Conservation (phyloP, 2,329 filamentous ascomycete species). For the Nigrospora osmanthi region DNA sequence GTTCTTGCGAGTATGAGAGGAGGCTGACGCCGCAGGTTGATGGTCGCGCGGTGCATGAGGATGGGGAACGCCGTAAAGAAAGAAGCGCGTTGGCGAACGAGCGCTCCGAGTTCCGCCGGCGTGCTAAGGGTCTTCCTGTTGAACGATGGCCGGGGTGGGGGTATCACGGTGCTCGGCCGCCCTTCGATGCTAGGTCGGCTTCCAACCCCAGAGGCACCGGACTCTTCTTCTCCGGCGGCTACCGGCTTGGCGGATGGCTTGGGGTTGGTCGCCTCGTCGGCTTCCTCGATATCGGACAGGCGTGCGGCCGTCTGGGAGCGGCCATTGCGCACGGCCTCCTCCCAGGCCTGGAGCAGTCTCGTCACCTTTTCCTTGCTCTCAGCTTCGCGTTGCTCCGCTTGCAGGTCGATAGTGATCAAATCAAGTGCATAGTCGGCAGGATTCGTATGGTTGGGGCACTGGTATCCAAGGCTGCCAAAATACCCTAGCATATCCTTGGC, state of each 20-base stretch:
- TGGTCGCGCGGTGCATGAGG: conserved; percentile 56
- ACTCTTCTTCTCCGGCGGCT: background rate
- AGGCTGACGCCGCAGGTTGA: conserved; percentile 63
- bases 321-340: conserved; percentile 3
- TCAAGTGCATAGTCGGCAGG: conserved; percentile 74
- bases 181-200: background rate
- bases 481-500: conserved; percentile 58
- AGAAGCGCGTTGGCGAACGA: conserved; percentile 55
- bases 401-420: conserved; percentile 68
- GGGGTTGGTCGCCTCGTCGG: conserved; percentile 13
- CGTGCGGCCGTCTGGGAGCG: background rate
- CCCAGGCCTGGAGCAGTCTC: conserved; percentile 53
- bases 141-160: conserved; percentile 29
- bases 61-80: conserved; percentile 58
- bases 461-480: conserved; percentile 50
- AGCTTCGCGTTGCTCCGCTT: conserved; percentile 54
- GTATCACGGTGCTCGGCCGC: conserved; percentile 6
- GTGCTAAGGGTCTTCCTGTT: conserved; percentile 45
- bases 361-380: conserved; percentile 56
- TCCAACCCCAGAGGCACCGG: conserved; percentile 1
- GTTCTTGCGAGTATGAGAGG: conserved; percentile 55
- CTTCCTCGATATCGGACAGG: conserved; percentile 20
- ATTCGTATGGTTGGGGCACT: conserved; percentile 63
- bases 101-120: conserved; percentile 63
- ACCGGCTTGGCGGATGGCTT: background rate